A percentile compares a stretch with the other conserved stretches of the same genome.
These are phyloP conservation scores for Fusarium robinianum DNA, from an alignment of 2,329 filamentous ascomycete species.

Conservation along the genomic window DNA sequence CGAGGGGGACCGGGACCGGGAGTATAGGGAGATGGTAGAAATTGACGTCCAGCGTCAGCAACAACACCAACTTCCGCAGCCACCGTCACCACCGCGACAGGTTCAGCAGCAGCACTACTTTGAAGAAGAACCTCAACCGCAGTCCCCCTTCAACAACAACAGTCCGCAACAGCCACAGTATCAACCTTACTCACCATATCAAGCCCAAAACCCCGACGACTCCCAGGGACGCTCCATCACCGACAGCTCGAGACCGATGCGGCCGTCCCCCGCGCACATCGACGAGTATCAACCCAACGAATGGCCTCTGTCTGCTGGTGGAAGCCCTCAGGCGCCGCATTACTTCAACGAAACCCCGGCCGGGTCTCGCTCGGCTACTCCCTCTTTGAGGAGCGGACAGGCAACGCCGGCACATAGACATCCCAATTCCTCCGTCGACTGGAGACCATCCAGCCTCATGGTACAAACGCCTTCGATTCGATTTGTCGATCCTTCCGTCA, in stretches of 20 bases:
- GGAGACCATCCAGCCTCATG: conserved; percentile 38
- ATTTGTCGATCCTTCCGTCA: conserved; percentile 22
- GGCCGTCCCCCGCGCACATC: conserved; percentile 22
- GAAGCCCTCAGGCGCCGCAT: conserved; percentile 31
- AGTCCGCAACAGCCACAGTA: conserved; percentile 21
- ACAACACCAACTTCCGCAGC: conserved; percentile 35
- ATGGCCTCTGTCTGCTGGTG: conserved; percentile 34
- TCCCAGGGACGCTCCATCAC: conserved; percentile 36
- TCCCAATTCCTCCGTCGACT: conserved; percentile 36
- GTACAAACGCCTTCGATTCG: conserved; percentile 25
- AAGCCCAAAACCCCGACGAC: conserved; percentile 28
- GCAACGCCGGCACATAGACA: conserved; percentile 30
- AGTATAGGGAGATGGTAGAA: conserved; percentile 44
- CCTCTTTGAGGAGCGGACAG: conserved; percentile 33
- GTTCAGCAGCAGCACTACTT: conserved; percentile 26
- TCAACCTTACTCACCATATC: conserved; percentile 28
- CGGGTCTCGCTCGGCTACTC: conserved; percentile 36
- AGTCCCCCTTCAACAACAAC: conserved; percentile 19
- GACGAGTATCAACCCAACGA: conserved; percentile 34
- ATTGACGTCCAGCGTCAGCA: conserved; percentile 40
- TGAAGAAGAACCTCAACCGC: conserved; percentile 29
- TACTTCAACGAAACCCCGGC: conserved; percentile 33
- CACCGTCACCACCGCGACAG: conserved; percentile 21
- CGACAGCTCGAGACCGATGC: conserved; percentile 29
- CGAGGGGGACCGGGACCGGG: conserved; percentile 28